Percentiles rank a stretch among this genome's conserved stretches.
Conservation (phyloP, 257 asterid species). For the Nicotiana otophora region DNA sequence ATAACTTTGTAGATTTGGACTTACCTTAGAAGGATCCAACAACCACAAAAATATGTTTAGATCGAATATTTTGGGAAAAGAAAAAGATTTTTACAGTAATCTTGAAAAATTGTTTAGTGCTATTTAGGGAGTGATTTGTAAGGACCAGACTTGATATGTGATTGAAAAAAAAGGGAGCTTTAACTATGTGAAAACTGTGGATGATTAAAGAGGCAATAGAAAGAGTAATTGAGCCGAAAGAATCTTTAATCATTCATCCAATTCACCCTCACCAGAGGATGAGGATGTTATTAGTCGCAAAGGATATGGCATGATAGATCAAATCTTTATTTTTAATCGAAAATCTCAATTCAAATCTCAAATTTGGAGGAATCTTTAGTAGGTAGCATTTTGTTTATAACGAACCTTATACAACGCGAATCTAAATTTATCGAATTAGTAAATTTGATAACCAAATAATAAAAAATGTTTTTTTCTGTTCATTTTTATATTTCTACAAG, state of each 20-base stretch:
- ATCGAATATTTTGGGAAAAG: not conserved
- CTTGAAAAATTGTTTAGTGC: not conserved
- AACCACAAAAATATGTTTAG: not conserved
- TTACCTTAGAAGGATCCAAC: not conserved
- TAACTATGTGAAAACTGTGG: not conserved
- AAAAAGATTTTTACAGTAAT: not conserved
- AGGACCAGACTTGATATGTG: not conserved
- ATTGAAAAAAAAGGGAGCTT: not conserved
- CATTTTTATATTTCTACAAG: too few species aligned
- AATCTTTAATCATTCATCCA: not conserved
- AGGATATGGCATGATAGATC: too few species aligned
- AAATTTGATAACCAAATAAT: too few species aligned
- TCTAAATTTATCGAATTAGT: too few species aligned
- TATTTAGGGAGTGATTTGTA: not conserved
- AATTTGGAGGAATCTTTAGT: too few species aligned
- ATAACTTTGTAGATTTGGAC: not conserved
- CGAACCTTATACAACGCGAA: too few species aligned
- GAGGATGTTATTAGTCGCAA: not conserved
- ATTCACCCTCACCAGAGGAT: not conserved
- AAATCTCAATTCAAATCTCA: too few species aligned
- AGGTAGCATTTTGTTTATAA: too few species aligned
- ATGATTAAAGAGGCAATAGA: not conserved
- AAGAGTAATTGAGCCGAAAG: not conserved
- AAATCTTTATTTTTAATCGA: too few species aligned
- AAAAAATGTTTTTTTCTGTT: too few species aligned